phyloP scores from a whole-genome alignment of 2,329 filamentous ascomycete species.

The Epichloe amarillans region DNA sequence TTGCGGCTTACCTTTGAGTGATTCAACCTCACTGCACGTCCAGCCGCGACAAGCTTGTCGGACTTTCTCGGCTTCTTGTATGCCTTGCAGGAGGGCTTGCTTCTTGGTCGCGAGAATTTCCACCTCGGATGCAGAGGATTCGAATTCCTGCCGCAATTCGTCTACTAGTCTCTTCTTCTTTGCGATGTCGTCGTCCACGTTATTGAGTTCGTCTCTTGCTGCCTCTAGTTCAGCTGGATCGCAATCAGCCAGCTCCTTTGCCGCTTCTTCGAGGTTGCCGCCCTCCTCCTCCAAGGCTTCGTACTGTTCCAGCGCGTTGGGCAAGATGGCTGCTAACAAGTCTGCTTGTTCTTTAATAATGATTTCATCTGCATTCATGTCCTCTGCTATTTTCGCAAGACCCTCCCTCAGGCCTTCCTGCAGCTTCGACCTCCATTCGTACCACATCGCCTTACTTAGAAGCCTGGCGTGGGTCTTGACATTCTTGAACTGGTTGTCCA shows the following conservation, averaged over 20 bases:
- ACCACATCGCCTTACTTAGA: slow-evolving; percentile 93
- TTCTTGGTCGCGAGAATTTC: slow-evolving; percentile 53
- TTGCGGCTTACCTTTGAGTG: slow-evolving; percentile 51
- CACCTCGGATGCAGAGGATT: slow-evolving; percentile 52
- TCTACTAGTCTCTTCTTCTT: slow-evolving; percentile 55
- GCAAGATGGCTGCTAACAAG: slow-evolving; percentile 54
- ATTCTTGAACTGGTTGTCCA: slow-evolving; percentile 97
- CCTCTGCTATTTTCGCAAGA: slow-evolving; percentile 59
- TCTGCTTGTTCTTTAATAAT: slow-evolving; percentile 54
- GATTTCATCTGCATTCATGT: slow-evolving; percentile 62
- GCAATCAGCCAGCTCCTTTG: slow-evolving; percentile 62
- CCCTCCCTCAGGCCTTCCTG: slow-evolving; percentile 70
- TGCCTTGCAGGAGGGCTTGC: slow-evolving; percentile 56
- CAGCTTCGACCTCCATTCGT: slow-evolving; percentile 90
- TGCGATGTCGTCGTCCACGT: slow-evolving; percentile 54
- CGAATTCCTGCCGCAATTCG: slow-evolving; percentile 51
- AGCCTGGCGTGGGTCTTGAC: slow-evolving; percentile 86
- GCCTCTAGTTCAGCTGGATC: slow-evolving; percentile 66
- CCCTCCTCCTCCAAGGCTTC: slow-evolving; percentile 50
- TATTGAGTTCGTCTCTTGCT: slow-evolving; percentile 54
- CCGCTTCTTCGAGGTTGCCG: slow-evolving; percentile 55
- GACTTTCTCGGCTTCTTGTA: slow-evolving; percentile 68
- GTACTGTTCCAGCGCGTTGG: slow-evolving; percentile 47
- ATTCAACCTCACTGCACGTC: slow-evolving; percentile 67
- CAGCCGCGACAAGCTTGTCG: slow-evolving; percentile 84